A percentile compares a stretch with the other conserved stretches of the same genome.
Conservation (phyloP, 306 rosid genomes). For the Hippophae gyantsensis region DNA sequence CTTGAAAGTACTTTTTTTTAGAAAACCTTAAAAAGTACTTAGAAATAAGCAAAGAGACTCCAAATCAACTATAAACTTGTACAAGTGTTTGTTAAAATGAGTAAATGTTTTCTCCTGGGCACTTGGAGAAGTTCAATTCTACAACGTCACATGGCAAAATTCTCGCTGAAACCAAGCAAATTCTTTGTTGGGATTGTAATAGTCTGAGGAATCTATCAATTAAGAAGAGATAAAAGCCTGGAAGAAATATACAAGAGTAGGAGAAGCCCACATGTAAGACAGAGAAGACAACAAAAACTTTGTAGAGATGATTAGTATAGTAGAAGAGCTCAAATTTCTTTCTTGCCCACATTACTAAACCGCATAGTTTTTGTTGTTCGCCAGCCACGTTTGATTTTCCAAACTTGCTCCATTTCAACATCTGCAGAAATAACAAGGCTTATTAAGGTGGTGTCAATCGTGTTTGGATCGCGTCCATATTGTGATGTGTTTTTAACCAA, state of each 20-base stretch:
- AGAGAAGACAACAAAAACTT: conserved; percentile 53
- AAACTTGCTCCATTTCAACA: conserved; percentile 43
- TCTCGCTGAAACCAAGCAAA: conserved; percentile 45
- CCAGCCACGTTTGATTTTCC: conserved; percentile 57
- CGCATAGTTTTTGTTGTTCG: conserved; percentile 46
- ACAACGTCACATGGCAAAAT: conserved; percentile 46
- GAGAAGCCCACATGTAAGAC: conserved; percentile 59
- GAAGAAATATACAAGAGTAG: conserved; percentile 42
- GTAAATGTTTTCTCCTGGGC: conserved; percentile 27
- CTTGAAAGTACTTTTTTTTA: no score
- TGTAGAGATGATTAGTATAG: conserved; percentile 66
- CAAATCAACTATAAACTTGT: background rate
- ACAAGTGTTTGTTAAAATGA: no score
- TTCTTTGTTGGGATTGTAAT: conserved; percentile 41
- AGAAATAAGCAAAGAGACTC: no score
- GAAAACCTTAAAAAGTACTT: no score
- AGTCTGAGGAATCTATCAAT: conserved; percentile 66
- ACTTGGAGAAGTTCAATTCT: conserved; percentile 71
- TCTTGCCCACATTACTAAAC: conserved; percentile 54
- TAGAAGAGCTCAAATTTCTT: conserved; percentile 62
- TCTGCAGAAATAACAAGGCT: conserved; percentile 24
- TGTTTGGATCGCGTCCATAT: no score
- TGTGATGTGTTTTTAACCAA: no score
- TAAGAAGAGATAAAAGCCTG: conserved; percentile 68
- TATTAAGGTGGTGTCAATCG: no score